Conservation (phyloP, 352 stramenopile species). For the Phytophthora gonapodyides region DNA sequence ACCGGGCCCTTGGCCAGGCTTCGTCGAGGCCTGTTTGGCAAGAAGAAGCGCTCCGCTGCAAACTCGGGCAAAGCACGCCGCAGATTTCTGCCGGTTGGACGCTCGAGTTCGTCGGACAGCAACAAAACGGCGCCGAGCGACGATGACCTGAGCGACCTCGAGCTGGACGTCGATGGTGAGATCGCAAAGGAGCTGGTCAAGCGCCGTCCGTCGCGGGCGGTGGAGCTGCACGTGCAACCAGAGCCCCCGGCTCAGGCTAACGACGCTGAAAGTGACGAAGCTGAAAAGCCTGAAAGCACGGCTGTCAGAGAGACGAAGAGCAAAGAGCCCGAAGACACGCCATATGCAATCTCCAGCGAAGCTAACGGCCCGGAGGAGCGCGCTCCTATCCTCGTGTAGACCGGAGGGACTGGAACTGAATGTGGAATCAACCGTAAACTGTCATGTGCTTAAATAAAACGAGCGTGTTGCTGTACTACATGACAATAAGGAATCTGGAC, state of each 20-base stretch:
- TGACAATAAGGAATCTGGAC: slow-evolving; percentile 27
- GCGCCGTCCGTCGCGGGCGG: slow-evolving; percentile 51
- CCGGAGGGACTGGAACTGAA: slow-evolving; percentile 1
- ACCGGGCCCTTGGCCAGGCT: slow-evolving; percentile 53
- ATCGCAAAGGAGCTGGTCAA: slow-evolving; percentile 71
- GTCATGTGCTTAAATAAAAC: slow-evolving; percentile 47
- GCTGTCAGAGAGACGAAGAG: slow-evolving; percentile 1
- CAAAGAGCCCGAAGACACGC: slow-evolving; percentile 24
- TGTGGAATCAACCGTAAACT: slow-evolving; percentile 19
- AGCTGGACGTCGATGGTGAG: slow-evolving; percentile 73
- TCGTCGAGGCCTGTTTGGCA: slow-evolving; percentile 51
- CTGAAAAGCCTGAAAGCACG: slow-evolving; percentile 21
- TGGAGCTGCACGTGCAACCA: slow-evolving; percentile 30
- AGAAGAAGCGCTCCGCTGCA: slow-evolving; percentile 44
- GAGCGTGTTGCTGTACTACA: slow-evolving; percentile 37
- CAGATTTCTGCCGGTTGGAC: slow-evolving; percentile 34
- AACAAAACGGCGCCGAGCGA: slow-evolving; percentile 34
- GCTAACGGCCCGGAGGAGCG: slow-evolving; percentile 16
- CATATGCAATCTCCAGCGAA: slow-evolving; percentile 17
- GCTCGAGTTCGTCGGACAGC: slow-evolving; percentile 36
- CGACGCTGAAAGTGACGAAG: slow-evolving; percentile 14
- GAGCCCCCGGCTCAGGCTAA: slow-evolving; percentile 18
- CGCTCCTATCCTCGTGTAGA: slow-evolving; percentile 25
- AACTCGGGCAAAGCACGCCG: slow-evolving; percentile 42
- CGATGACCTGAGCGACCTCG: slow-evolving; percentile 56